phyloP scores from a whole-genome alignment of 2,329 filamentous ascomycete species.

The Aureobasidium sp. region DNA sequence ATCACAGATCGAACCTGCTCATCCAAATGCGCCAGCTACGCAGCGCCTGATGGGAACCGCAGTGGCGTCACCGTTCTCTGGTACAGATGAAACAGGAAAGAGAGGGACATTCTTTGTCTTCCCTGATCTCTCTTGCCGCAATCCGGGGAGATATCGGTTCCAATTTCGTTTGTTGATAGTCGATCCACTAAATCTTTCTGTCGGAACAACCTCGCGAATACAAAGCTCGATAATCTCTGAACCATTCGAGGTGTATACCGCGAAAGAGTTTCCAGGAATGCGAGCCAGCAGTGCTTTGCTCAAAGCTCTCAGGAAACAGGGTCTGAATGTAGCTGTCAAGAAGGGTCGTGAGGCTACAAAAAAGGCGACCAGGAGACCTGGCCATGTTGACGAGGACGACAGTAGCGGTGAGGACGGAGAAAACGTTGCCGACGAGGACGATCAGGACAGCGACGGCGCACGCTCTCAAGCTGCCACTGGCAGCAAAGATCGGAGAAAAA shows the following conservation, averaged over 20 bases:
- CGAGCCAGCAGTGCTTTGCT: conserved; percentile 65
- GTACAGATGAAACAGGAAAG: conserved; percentile 60
- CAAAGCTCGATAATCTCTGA: conserved; percentile 54
- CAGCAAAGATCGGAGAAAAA: conserved; percentile 1
- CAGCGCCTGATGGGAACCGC: conserved; percentile 72
- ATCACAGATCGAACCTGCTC: conserved; percentile 41
- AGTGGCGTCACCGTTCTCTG: conserved; percentile 68
- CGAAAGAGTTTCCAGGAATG: conserved; percentile 84
- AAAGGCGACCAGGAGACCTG: conserved; percentile 26
- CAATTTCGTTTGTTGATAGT: conserved; percentile 67
- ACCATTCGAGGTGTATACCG: conserved; percentile 71
- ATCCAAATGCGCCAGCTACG: conserved; percentile 56
- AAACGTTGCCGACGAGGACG: conserved; percentile 62
- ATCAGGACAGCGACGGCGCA: conserved; percentile 48
- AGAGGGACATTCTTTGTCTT: conserved; percentile 84
- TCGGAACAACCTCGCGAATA: conserved; percentile 42
- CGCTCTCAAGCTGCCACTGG: background rate
- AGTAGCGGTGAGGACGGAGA: conserved; percentile 26
- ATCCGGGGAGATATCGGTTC: conserved; percentile 65
- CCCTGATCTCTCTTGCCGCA: conserved; percentile 71
- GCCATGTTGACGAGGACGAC: conserved; percentile 32
- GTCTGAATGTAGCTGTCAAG: conserved; percentile 77
- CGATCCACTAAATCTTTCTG: conserved; percentile 50
- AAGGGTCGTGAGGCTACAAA: conserved; percentile 62
- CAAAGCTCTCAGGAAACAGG: conserved; percentile 66